Base-by-base conservation (phyloP, 192 early-diverging fungal genomes). In the Geosiphon pyriformis region DNA sequence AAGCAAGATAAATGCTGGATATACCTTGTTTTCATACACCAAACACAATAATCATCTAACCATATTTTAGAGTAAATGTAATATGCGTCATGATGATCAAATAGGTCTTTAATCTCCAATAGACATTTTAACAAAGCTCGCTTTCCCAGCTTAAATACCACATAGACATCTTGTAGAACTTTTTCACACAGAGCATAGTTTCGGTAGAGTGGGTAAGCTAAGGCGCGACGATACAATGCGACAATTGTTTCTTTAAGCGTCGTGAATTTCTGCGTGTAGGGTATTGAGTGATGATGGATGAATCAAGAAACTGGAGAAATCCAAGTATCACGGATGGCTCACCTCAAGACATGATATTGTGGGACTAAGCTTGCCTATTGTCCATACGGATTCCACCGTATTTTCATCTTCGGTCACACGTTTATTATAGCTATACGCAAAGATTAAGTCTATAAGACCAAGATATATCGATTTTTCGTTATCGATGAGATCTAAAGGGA, bases 41-140 rank as follows among this genome's bases (percentile, higher is more conserved):
- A 99, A 22, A 92, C 81, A 74, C 94, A 98, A 74, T 99, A 99
- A 72, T 99, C 95, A 71, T 94, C 94, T 18, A 99, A 35, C 73
- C 78, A 96, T 20, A 96, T 74, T 75, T 92, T 88, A 71, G 90
- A 85, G 61, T 96, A 90, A 4, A 96, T 73, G 70, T 94, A 95
- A 70, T 89, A 92, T 0, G 84, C 70, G 64, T 99, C 95, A 61
- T 99, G 89, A 68, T 84, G 80, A 56, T 92, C 89, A 73, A 98
- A 80, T 30, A 94, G 63, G 4, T 82, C 72, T 72, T 93, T 92
- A 70, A 92, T 72, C 11, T 86, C 85, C 58, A 99, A 72, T 30
- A 99, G 69, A 0, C 73, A 83, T 68, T 94, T 90, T 6, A 99
- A 63, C 4, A 95, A 73, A 0, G 89, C 88, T 10, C 91, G 79